phyloP scores from a whole-genome alignment of 1,139 yeast genomes.

The Candida albicans region DNA sequence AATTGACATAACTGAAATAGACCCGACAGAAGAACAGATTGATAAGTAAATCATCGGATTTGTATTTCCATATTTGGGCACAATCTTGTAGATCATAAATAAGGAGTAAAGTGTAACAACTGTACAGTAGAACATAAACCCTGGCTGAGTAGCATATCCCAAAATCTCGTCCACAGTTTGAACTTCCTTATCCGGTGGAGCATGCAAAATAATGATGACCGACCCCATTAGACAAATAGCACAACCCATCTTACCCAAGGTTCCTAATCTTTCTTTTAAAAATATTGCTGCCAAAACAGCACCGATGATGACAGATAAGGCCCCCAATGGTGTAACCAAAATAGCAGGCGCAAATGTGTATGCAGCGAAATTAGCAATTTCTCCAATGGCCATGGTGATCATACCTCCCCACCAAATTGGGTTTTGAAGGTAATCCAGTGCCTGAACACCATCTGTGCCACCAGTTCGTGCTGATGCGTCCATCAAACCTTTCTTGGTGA shows the following conservation, averaged over 20 bases:
- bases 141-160: constrained; percentile 77
- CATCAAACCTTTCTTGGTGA: constrained; percentile 83
- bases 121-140: constrained; percentile 67
- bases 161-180: constrained; percentile 86
- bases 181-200: constrained; percentile 90
- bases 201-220: constrained; percentile 86
- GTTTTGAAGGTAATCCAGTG: constrained; percentile 71
- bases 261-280: constrained; percentile 82
- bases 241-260: constrained; percentile 92
- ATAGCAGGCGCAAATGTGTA: constrained; percentile 95
- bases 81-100: constrained; percentile 80
- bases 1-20: constrained; percentile 88
- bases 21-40: constrained; percentile 88
- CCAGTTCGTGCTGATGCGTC: constrained; percentile 70
- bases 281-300: constrained; percentile 87
- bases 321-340: constrained; percentile 89
- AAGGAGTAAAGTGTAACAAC: constrained; percentile 65
- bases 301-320: constrained; percentile 84
- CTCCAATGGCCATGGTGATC: constrained; percentile 88
- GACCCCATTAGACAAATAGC: constrained; percentile 88
- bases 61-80: constrained; percentile 75
- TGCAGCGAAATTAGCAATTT: constrained; percentile 90
- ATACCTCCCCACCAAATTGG: constrained; percentile 98
- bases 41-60: constrained; percentile 91
- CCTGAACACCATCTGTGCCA: constrained; percentile 54